phyloP scores from a whole-genome alignment of 2,329 filamentous ascomycete species.

The Phialocephala subalpina region DNA sequence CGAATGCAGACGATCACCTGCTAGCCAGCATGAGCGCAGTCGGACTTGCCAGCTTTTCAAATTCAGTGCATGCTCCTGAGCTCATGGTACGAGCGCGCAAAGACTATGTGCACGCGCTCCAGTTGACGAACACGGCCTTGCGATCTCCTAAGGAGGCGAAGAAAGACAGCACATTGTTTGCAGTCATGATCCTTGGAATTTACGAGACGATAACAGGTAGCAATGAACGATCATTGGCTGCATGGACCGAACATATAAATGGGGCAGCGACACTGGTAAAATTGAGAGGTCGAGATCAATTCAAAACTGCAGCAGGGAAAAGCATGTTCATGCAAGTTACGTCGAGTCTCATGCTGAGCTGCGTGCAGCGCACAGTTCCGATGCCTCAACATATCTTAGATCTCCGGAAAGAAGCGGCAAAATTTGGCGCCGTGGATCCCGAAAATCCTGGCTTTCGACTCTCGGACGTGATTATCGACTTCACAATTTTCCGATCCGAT shows the following conservation, averaged over 20 bases:
- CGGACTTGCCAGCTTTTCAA: constrained; percentile 59
- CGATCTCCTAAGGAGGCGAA: constrained; percentile 53
- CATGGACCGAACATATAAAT: constrained; percentile 62
- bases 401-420: constrained; percentile 55
- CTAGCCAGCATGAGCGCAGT: constrained; percentile 61
- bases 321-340: constrained; percentile 63
- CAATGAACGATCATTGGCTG: constrained; percentile 54
- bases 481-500: constrained; percentile 35
- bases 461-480: constrained; percentile 49
- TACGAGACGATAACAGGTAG: constrained; percentile 62
- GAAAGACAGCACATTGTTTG: constrained; percentile 63
- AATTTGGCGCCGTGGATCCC: constrained; percentile 41
- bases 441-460: constrained; percentile 52
- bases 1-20: constrained; percentile 53
- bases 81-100: constrained; percentile 57
- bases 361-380: constrained; percentile 57
- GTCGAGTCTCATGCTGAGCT: constrained; percentile 59
- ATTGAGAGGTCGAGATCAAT: constrained; percentile 58
- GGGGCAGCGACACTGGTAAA: constrained; percentile 60
- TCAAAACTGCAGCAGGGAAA: constrained; percentile 54
- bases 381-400: constrained; percentile 58
- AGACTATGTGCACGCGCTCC: constrained; percentile 60
- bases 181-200: constrained; percentile 61
- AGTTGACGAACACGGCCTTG: constrained; percentile 59
- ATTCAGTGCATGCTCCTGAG: constrained; percentile 44